Conservation (phyloP, 257 asterid species). For the Jacaranda copaia region DNA sequence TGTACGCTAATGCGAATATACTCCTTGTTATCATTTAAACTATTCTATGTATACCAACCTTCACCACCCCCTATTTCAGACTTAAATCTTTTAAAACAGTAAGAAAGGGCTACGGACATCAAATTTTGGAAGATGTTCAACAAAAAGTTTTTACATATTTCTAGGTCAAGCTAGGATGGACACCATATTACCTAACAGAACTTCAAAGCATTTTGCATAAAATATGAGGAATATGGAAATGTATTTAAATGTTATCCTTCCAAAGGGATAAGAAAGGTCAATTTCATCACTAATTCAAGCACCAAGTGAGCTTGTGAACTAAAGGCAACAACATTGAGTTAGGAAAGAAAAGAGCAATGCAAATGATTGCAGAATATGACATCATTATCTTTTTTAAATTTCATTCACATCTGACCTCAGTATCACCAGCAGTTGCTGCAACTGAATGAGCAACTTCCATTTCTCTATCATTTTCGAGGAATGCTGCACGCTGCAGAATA, state of each 20-base stretch:
- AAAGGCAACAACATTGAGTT: conserved; percentile 9
- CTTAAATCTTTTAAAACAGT: not conserved
- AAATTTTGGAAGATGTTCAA: not conserved
- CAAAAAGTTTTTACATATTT: not conserved
- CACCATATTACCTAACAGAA: not conserved
- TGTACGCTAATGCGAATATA: not conserved
- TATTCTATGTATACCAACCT: not conserved
- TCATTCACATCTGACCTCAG: conserved; percentile 68
- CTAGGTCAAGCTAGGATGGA: not conserved
- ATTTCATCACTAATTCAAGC: conserved; percentile 12
- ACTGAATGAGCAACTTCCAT: conserved; percentile 97
- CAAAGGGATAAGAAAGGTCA: not conserved
- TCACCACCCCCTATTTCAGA: not conserved
- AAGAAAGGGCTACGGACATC: not conserved
- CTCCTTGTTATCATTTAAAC: not conserved
- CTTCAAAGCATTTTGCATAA: not conserved
- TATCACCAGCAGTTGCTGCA: conserved; percentile 94
- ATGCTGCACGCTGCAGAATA: conserved; percentile 79
- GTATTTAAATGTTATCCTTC: not conserved
- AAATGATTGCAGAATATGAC: not conserved
- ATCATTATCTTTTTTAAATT: not conserved
- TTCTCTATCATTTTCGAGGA: conserved; percentile 86
- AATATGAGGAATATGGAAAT: conserved; percentile 10
- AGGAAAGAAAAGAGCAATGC: not conserved
- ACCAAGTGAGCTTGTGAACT: conserved; percentile 14